Base-by-base conservation (phyloP, 257 asterid species). In the Jacaranda mimosifolia region DNA sequence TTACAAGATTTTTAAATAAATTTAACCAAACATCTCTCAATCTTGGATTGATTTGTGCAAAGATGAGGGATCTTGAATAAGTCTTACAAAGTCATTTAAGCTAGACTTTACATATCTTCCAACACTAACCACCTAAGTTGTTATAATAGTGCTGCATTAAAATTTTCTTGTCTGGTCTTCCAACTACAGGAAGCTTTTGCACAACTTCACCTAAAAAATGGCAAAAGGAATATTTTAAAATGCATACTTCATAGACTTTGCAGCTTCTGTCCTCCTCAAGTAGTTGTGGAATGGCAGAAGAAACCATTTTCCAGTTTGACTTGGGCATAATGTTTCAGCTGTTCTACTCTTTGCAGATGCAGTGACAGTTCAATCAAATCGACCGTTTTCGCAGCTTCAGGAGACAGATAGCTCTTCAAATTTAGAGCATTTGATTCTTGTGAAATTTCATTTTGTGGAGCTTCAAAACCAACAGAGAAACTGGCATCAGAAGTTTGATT, bases 311-410 rank as follows among this genome's bases (percentile, higher is more conserved):
- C 90, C 69, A 76, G 86, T 81, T 87, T 86, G 78, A 86, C 81
- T 79, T 82, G 81, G 3, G 72, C 70, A 40, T 72, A 77, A 35
- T 79, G 59, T 72, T 82, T 89, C 89, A 82, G 89, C 72, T 85
- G 82, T 74, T 87, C 91, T 13, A 91, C 89, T 68, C 95, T 84
- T 63, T 84, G 89, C 74, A 91, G 84, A 82, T 85, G 91, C 11
- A 89, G 77, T 1, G 94, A 91, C 74, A 91, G 63, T 57, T 91
- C 91, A 19, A 80, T 75, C 86, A 89, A 74, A 86, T 80, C 73
- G 7, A 91, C 85, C 0, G 91, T 83, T 58, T 82, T 40, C 0
- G 76, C 81, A 15, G 70, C 77, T 73, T 75, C 83, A 14, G 68
- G 57, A 77, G 88, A 64, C 40, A 39, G 63, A 80, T 74, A 70